Evolutionary conservation across 176 grass and related monocot genomes (phyloP), one percentile per base, ranked within the genome.

Genomic region (Musa itinerans): DNA sequence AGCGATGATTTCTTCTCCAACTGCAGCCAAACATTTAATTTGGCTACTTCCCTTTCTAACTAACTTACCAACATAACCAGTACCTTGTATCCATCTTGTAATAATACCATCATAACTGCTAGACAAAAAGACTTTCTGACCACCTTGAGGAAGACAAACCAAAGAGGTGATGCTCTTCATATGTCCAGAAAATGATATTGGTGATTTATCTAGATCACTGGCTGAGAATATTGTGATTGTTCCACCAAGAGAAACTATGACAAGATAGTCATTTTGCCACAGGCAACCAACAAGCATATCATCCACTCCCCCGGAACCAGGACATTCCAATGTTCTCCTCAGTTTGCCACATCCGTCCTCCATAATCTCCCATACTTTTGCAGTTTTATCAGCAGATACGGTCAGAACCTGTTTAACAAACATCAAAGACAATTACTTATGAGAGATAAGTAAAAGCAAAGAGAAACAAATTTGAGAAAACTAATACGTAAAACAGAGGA

Each of bases 341-440:
- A 93, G 43, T 69, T 87, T 91, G 49, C 90, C 95, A 87, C 80
- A 84, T 68, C 78, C 90, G 48, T 91, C 90, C 70, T 93, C 95
- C 74, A 73, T 71, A 58, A 99, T 94, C 74, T 94, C 95, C 95
- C 95, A 99, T 76, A 99, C 63, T 99, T 94, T 99, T 0, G 95
- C 95, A 78, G 88, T 91, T 87, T 99, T 99, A 76, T 99, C 95
- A 68, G 95, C 95, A 65, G 95, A 99, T 79, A 99, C 95, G 25
- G 95, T 99, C 52, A 99, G 77, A 67, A 99, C 90, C 95, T 99
- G 24, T 74, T 74, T 58, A 11, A 14, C 7, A 54, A 74, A 57
- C n/a, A 56, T 57, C 4, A 12, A 56, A 10, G 19, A 52, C 16
- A 25, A 24, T 17, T 2, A 58, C 2, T 17, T 17, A 71, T 19